These are phyloP conservation scores for Prillingera fragicola DNA, from an alignment of 1,284 basidiomycete species.

Conservation along the genomic window DNA sequence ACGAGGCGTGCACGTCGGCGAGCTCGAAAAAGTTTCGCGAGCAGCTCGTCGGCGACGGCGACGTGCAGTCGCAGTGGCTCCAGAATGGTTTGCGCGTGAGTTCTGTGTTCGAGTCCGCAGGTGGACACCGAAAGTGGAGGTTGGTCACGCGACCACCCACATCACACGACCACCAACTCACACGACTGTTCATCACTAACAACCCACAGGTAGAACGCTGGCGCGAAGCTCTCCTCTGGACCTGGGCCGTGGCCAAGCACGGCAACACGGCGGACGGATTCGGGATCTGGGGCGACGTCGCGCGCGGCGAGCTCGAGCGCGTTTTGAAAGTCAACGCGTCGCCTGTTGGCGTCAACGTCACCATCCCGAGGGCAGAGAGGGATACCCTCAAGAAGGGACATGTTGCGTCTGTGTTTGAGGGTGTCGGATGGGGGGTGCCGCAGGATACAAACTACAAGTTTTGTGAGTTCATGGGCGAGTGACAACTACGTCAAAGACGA, in stretches of 20 bases:
- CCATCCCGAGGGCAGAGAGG: too few relatives aligned
- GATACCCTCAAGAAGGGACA: too few relatives aligned
- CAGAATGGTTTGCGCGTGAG: conserved; percentile 27
- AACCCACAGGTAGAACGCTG: conserved; percentile 42
- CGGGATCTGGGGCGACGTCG: conserved; percentile 25
- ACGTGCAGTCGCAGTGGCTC: conserved; percentile 40
- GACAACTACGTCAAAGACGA: conserved; percentile 34
- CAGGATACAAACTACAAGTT: too few relatives aligned
- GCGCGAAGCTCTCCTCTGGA: conserved; percentile 42
- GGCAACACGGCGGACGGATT: conserved; percentile 31
- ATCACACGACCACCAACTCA: too few relatives aligned
- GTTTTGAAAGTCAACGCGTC: too few relatives aligned
- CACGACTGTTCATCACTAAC: too few relatives aligned
- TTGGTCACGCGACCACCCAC: too few relatives aligned
- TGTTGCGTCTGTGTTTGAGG: too few relatives aligned
- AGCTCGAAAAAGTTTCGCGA: conserved; percentile 34
- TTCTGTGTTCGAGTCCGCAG: too few relatives aligned
- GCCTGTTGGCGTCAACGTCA: too few relatives aligned
- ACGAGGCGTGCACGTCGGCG: conserved; percentile 20
- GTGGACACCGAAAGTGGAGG: too few relatives aligned
- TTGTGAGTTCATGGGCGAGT: conserved; percentile 3
- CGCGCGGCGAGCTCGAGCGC: conserved; percentile 22
- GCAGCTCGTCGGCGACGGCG: conserved; percentile 28
- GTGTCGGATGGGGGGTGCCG: too few relatives aligned
- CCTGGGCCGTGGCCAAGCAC: conserved; percentile 32